phyloP scores from a whole-genome alignment of 179 eudicot species.

The Silene noctiflora region DNA sequence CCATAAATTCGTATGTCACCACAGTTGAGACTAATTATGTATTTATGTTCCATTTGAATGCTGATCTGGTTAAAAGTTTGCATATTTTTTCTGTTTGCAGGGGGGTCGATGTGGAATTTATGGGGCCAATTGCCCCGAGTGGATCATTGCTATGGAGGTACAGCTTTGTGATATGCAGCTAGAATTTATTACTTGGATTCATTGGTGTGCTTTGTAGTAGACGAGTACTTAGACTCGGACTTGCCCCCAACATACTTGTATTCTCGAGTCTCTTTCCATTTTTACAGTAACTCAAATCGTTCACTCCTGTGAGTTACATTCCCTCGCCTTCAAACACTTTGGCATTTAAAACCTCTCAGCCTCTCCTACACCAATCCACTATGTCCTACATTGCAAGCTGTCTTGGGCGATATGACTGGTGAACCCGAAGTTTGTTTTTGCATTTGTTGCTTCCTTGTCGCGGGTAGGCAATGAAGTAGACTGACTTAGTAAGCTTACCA shows the following conservation, averaged over 20 bases:
- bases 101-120: slow-evolving; percentile 90
- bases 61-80: neutral
- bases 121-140: slow-evolving; percentile 83
- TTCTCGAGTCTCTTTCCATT: neutral
- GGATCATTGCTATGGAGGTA: slow-evolving; percentile 98
- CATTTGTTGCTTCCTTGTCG: neutral
- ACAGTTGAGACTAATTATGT: neutral
- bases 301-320: neutral
- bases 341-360: too few relatives aligned
- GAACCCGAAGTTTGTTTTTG: neutral
- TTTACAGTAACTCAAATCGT: neutral
- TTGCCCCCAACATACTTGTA: neutral
- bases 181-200: neutral
- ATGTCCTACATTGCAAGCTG: neutral
- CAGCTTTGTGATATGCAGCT: neutral
- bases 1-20: neutral
- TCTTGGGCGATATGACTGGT: neutral
- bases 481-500: neutral
- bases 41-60: neutral
- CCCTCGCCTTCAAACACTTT: too few relatives aligned
- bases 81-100: slow-evolving; percentile 30
- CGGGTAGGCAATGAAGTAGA: slow-evolving; percentile 6
- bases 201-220: neutral
- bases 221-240: neutral
- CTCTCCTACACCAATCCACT: too few relatives aligned